These are phyloP conservation scores for Colletotrichum coccodes DNA, from an alignment of 2,329 filamentous ascomycete species.

Conservation along the genomic window DNA sequence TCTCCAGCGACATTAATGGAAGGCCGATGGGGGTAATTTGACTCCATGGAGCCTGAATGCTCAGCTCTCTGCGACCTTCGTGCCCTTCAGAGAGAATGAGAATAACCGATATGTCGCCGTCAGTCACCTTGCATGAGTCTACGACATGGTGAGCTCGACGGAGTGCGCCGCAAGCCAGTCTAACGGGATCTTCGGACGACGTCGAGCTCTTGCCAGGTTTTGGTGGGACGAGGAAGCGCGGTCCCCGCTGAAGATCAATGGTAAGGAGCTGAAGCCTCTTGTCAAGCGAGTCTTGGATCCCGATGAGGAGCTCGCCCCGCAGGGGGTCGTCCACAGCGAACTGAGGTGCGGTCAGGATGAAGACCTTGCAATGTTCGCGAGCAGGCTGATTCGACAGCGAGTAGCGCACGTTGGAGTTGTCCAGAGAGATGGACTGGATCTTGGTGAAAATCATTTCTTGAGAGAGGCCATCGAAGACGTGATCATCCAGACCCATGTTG, in stretches of 20 bases:
- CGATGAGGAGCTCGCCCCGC: conserved; percentile 69
- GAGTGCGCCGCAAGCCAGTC: conserved; percentile 59
- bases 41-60: conserved; percentile 81
- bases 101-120: conserved; percentile 75
- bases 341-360: conserved; percentile 71
- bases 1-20: conserved; percentile 68
- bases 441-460: conserved; percentile 79
- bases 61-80: conserved; percentile 73
- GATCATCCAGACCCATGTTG: conserved; percentile 78
- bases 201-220: conserved; percentile 38
- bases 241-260: conserved; percentile 55
- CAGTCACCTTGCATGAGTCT: conserved; percentile 77
- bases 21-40: conserved; percentile 74
- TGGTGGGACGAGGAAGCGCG: conserved; percentile 32
- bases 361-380: conserved; percentile 68
- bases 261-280: conserved; percentile 75
- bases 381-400: conserved; percentile 65
- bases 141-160: conserved; percentile 74
- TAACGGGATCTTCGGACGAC: conserved; percentile 45
- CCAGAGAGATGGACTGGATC: conserved; percentile 73
- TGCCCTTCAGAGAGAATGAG: conserved; percentile 75
- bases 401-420: conserved; percentile 70
- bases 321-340: conserved; percentile 64
- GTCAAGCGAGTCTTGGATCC: conserved; percentile 76
- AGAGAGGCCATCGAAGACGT: conserved; percentile 75